A percentile compares a stretch with the other conserved stretches of the same genome.
These are phyloP conservation scores for Trichophyton mentagrophytes DNA, from an alignment of 2,329 filamentous ascomycete species.

Conservation along the genomic window DNA sequence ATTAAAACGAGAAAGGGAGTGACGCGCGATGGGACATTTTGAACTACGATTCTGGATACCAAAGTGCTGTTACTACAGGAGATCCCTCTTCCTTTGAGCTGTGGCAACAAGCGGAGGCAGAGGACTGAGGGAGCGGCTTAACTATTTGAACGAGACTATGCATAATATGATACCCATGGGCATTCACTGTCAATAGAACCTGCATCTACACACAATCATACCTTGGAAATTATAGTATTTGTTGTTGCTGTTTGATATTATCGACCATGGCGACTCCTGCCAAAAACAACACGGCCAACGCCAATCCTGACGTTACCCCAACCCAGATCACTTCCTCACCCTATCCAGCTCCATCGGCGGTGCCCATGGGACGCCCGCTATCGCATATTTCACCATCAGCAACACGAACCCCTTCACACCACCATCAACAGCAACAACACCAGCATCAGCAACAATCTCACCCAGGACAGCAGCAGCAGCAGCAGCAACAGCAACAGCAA, in stretches of 20 bases:
- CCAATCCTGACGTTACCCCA: constrained; percentile 31
- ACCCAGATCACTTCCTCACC: constrained; percentile 31
- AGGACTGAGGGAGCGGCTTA: background rate
- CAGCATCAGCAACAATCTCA: constrained; percentile 22
- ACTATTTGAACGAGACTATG: background rate
- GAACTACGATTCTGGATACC: background rate
- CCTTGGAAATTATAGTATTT: background rate
- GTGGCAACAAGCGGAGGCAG: too few relatives aligned
- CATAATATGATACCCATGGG: background rate
- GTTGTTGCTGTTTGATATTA: too few relatives aligned
- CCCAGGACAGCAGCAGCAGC: constrained; percentile 21
- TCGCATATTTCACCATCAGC: constrained; percentile 36
- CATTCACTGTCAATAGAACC: background rate
- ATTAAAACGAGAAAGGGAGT: background rate
- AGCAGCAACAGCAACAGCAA: constrained; percentile 15
- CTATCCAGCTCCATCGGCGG: constrained; percentile 28
- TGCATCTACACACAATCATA: background rate
- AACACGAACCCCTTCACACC: constrained; percentile 31
- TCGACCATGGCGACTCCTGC: constrained; percentile 31
- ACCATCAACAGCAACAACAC: constrained; percentile 13
- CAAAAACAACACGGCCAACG: constrained; percentile 24
- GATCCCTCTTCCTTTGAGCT: background rate
- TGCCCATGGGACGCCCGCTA: constrained; percentile 28
- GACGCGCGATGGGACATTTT: background rate
- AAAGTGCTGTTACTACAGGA: background rate